These are phyloP conservation scores for Ajuga reptans DNA, from an alignment of 305 asterid species.

Conservation along the genomic window DNA sequence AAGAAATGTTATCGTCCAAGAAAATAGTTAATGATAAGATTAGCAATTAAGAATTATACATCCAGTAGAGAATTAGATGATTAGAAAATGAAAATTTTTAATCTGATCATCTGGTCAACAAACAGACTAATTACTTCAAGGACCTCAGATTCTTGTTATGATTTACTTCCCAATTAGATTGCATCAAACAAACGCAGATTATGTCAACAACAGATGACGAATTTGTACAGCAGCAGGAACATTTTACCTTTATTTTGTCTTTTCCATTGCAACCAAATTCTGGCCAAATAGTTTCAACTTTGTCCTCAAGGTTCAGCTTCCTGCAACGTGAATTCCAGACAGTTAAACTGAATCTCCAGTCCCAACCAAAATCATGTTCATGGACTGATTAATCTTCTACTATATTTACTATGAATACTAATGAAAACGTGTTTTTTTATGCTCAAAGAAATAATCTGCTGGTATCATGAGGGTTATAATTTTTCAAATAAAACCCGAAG, in stretches of 20 bases:
- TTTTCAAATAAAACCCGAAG: neutral
- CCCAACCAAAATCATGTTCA: neutral
- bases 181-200: neutral
- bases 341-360: conserved; percentile 15
- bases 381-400: neutral
- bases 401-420: neutral
- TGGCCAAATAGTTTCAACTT: conserved; percentile 73
- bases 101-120: neutral
- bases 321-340: conserved; percentile 38
- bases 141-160: neutral
- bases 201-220: neutral
- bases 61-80: conserved; percentile 6
- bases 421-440: neutral
- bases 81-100: neutral
- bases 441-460: neutral
- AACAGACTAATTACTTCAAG: conserved; percentile 1
- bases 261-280: conserved; percentile 74
- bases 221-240: conserved; percentile 14
- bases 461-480: neutral
- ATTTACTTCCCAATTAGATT: neutral
- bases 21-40: conserved; percentile 7
- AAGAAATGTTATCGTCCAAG: neutral
- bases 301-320: conserved; percentile 75
- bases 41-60: conserved; percentile 9
- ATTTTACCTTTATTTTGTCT: conserved; percentile 67